phyloP scores from a whole-genome alignment of 331 rosid species.

The Stylosanthes scabra region DNA sequence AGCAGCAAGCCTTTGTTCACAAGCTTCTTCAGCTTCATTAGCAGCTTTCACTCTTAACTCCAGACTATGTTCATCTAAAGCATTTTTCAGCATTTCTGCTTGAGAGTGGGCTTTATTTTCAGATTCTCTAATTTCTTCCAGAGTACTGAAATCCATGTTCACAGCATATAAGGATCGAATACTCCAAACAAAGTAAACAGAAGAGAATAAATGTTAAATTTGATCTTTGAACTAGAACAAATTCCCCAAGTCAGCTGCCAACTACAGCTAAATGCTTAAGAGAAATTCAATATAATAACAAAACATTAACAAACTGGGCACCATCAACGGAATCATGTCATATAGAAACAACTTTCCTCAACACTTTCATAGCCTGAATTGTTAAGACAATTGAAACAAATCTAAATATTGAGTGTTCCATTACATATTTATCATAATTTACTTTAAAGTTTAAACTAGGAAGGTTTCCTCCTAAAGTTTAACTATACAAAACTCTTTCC shows the following conservation, averaged over 20 bases:
- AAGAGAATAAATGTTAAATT: conserved; percentile 19
- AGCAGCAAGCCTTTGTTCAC: conserved; percentile 84
- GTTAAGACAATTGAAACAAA: not conserved
- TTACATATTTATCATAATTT: conserved; percentile 16
- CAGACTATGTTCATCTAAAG: conserved; percentile 92
- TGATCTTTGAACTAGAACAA: conserved; percentile 11
- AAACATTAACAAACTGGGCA: conserved; percentile 28
- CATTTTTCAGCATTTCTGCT: conserved; percentile 75
- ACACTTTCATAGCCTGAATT: conserved; percentile 27
- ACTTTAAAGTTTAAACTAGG: not conserved
- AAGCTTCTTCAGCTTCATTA: conserved; percentile 95
- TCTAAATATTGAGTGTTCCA: conserved; percentile 6
- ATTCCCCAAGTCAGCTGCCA: conserved; percentile 19
- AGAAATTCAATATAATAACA: conserved; percentile 21
- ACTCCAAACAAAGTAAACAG: conserved; percentile 13
- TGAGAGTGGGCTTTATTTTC: conserved; percentile 77
- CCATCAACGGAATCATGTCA: not conserved
- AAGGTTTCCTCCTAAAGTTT: not conserved
- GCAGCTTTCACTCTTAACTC: conserved; percentile 98
- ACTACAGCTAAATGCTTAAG: conserved; percentile 24
- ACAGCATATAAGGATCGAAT: conserved; percentile 38
- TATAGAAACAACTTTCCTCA: conserved; percentile 16
- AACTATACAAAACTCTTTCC: conserved; percentile 5
- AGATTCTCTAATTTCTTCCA: conserved; percentile 82
- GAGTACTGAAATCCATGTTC: conserved; percentile 59